Base-by-base conservation (phyloP, 2,329 filamentous ascomycete species). In the Penicillium sp. region DNA sequence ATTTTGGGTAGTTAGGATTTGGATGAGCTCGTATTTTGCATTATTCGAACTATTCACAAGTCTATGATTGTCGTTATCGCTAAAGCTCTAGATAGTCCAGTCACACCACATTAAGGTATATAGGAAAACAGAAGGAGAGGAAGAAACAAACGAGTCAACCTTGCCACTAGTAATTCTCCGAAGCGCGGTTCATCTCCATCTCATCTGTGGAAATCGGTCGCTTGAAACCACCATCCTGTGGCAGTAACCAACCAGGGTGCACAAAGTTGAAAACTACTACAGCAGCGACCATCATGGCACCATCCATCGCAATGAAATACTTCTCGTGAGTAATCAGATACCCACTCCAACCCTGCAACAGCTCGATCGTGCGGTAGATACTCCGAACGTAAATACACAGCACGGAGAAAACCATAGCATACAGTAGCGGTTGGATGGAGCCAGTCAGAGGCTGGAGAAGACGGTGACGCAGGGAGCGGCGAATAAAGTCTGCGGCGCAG, bases 251-350 rank as follows among this genome's bases (percentile, higher is more conserved):
- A 3, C 71, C 75, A 2, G 79, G 80, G 49, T 82, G 79, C 16
- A 80, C 58, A 11, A 78, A 41, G 47, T 79, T 75, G 57, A 81
- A 80, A 10, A 80, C 63, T 0, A 37, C 67, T n/a, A 81, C 78
- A 5, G 79, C 76, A 52, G 77, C 53, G 11, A 78, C 70, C 76
- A 83, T 83, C 66, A 80, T 76, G 3, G 73, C 72, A 2, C 77
- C 80, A 59, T 83, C 81, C 2, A 83, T 69, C 5, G 72, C 79
- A 57, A 82, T 75, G 57, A 83, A 82, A 56, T 77, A 83, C 10
- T 66, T 65, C 63, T 83, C 75, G 5, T 78, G 77, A n/a, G 78
- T 79, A 53, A 83, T 82, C 48, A 83, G 65, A 44, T 78, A 79
- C 0, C 81, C 81, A 6, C 62, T 56, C 81, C 80, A 83, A 0